Evolutionary conservation across 352 stramenopile genomes (phyloP).

Genomic region (Pythium coloratum): DNA sequence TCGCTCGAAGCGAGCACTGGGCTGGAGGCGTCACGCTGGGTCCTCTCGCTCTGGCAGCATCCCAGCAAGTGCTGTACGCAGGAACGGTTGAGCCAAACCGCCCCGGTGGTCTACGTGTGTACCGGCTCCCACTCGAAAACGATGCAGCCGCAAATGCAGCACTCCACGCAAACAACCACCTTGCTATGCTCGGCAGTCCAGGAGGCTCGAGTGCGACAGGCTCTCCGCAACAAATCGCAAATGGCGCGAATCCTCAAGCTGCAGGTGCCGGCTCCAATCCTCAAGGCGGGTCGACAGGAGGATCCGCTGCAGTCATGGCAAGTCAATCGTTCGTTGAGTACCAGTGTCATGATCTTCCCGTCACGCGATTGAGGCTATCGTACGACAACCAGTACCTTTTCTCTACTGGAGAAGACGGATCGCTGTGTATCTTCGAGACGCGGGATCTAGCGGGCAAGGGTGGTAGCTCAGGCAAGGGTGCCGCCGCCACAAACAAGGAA

Average conservation of each 20-base stretch:
- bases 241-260: slow-evolving; percentile 17
- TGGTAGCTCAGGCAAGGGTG: slow-evolving; percentile 26
- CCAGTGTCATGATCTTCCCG: slow-evolving; percentile 77
- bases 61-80: slow-evolving; percentile 89
- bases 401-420: slow-evolving; percentile 91
- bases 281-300: slow-evolving; percentile 9
- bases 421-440: slow-evolving; percentile 90
- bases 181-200: slow-evolving; percentile 18
- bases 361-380: slow-evolving; percentile 71
- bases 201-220: slow-evolving; percentile 6
- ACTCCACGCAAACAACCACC: slow-evolving; percentile 4
- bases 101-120: slow-evolving; percentile 72
- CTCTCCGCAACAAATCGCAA: slow-evolving; percentile 27
- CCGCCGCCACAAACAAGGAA: slow-evolving; percentile 27
- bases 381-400: slow-evolving; percentile 93
- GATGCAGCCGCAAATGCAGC: slow-evolving; percentile 28
- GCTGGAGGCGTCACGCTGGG: slow-evolving; percentile 52
- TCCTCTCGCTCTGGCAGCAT: slow-evolving; percentile 82
- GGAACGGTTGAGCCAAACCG: slow-evolving; percentile 72
- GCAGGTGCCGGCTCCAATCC: slow-evolving; percentile 18
- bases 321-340: slow-evolving; percentile 54
- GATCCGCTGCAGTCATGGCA: slow-evolving; percentile 14
- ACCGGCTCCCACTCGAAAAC: slow-evolving; percentile 68
- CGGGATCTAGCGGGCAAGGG: slow-evolving; percentile 58
- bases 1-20: slow-evolving; percentile 59